Base-by-base conservation (phyloP, 2,329 filamentous ascomycete species). In the Fusarium solani-melongenae region DNA sequence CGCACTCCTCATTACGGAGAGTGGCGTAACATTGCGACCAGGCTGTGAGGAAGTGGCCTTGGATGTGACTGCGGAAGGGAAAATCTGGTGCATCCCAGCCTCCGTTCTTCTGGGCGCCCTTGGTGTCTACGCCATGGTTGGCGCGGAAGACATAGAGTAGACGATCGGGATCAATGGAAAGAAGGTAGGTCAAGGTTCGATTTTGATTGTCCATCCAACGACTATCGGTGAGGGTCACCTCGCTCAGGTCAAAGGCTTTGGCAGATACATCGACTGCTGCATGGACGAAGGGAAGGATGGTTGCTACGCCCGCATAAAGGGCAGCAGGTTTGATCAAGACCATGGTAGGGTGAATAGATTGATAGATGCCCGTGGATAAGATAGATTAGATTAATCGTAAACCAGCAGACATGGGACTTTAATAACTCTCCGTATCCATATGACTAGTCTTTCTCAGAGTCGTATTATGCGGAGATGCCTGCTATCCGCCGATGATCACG, bases 51-150 rank as follows among this genome's bases (percentile, higher is more conserved):
- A 84, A 84, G 74, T 89, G 87, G 0, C 87, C 87, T 66, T 89
- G 87, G 22, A 83, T 73, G 58, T 89, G 87, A 0, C 83, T 83
- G 15, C 87, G 83, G 74, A 89, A 89, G 0, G 87, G 87, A 51
- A 89, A 89, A 55, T 84, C 80, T 1, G 87, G 87, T 2, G 85
- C 85, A 75, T 89, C 87, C 87, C 87, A 89, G 3, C 87, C 87
- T 3, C 86, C 86, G 56, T 87, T 86, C 7, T 81, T 57, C 2
- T 78, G 69, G 2, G 86, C 87, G 2, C 84, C 84, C 4, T 85
- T 81, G 10, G 86, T 88, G 31, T 76, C 71, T 2, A 76, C 7
- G 2, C 61, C 66, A 14, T 76, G 69, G 15, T 64, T 73, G 36
- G 61, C 62, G 15, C 72, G 65, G 22, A 76, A 71, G 4, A 72